Base-by-base conservation (phyloP, 805 yeast species). In the Candida broadrunensis region DNA sequence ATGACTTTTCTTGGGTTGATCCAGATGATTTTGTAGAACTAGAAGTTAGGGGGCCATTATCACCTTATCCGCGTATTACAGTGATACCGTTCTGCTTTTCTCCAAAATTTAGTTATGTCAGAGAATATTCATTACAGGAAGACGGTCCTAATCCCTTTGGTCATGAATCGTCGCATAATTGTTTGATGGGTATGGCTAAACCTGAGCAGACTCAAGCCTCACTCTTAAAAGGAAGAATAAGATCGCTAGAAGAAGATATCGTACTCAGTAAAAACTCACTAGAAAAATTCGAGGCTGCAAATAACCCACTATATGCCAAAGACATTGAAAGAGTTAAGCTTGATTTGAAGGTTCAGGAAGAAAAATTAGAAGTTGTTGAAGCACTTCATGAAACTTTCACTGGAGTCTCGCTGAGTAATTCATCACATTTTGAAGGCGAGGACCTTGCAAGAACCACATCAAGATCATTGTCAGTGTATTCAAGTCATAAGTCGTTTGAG, bases 21-120 rank as follows among this genome's bases (percentile, higher is more conserved):
- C 61, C 69, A 17, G 84, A 85, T 42, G 97, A 89, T 56, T 89
- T 77, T 50, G 65, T 77, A 9, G 97, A 89, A 50, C 54, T 88
- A 33, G 86, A 84, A 44, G 64, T 72, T 36, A 56, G 70, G 9
- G 72, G 76, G 4, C 49, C 67, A 1, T 57, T 65, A 4, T 59
- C 65, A 54, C 44, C 67, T 48, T 37, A 66, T 27, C 81, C 81
- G 1, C 60, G 60, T 21, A 61, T 78, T 12, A 63, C 63, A 34
- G 63, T 76, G 1, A 46, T 67, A 5, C 82, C 83, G 0, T 67
- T 79, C 29, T 57, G 72, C 39, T 66, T 49, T 36, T 70, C 85
- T 5, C 88, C 88, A 1, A 63, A 78, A 48, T 76, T 83, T 43
- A 75, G 81, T 6, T 83, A 81, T 50, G 74, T 80, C 43, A 61